Base-by-base conservation (phyloP, 2,329 filamentous ascomycete species). In the Rhinocladiella mackenziei region DNA sequence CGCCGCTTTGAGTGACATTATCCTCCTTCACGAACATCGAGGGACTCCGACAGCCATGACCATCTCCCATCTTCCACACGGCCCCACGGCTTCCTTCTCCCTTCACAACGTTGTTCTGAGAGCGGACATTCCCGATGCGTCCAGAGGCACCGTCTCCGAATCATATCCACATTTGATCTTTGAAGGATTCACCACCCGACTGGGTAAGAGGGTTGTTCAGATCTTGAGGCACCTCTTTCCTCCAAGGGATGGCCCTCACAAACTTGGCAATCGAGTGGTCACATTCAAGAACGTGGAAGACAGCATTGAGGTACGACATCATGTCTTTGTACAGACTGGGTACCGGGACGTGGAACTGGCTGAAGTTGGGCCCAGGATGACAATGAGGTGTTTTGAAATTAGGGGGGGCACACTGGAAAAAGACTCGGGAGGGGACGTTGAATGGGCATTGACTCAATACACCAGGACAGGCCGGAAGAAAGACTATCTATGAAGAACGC, bases 371-470 rank as follows among this genome's bases (percentile, higher is more conserved):
- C 92, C 92, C 1, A 77, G 92, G 45, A 95, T 97, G 87, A 95
- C 89, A n/a, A 92, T 97, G 88, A 77, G 88, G 56, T 72, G 89
- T 40, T 98, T 97, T 62, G 88, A 97, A 70, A 95, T 98, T 50
- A 77, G 89, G 34, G 84, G 83, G 40, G 91, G 92, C 11, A 94
- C 91, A 3, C 71, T 96, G 48, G 92, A 97, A 62, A 94, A 71
- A 51, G 65, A 89, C 60, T 94, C 94, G 65, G 86, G 55, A 3
- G 91, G 91, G 3, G 92, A 98, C 66, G 81, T 94, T 3, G 92
- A 98, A 68, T 98, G 92, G 92, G 85, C 92, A 53, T 74, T 98
- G 53, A 94, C 87, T 50, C 91, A 96, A 62, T 98, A 95, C 66
- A 98, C 91, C 6, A 77, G 92, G 56, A 97, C 91, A 10, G 83